Conservation (phyloP, 441 rosid genomes). For the Gossypium schwendimanii region DNA sequence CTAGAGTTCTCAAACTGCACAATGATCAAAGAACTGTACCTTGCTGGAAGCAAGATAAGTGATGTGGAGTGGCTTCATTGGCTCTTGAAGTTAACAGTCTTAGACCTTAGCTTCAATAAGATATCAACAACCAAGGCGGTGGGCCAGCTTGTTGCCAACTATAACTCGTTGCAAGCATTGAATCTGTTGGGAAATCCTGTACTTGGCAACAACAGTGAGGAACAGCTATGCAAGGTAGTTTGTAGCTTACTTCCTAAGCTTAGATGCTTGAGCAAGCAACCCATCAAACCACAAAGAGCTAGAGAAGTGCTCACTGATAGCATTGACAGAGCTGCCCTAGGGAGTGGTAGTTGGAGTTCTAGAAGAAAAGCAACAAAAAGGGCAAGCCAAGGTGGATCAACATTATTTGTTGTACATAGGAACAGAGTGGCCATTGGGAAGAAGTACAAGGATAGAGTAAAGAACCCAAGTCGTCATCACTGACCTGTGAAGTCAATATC, state of each 20-base stretch:
- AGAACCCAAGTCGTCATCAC: slow-evolving; percentile 29
- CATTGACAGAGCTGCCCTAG: slow-evolving; percentile 68
- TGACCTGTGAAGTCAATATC: slow-evolving; percentile 19
- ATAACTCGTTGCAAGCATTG: slow-evolving; percentile 66
- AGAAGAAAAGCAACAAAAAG: slow-evolving; percentile 33
- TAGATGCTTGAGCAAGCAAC: slow-evolving; percentile 72
- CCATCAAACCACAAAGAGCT: slow-evolving; percentile 63
- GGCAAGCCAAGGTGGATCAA: slow-evolving; percentile 25
- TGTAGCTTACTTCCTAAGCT: slow-evolving; percentile 76
- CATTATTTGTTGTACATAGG: slow-evolving; percentile 25
- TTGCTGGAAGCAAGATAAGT: slow-evolving; percentile 83
- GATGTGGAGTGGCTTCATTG: slow-evolving; percentile 79
- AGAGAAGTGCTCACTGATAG: slow-evolving; percentile 57
- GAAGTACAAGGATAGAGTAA: slow-evolving; percentile 33
- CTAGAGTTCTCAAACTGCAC: slow-evolving; percentile 80
- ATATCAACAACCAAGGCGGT: slow-evolving; percentile 71
- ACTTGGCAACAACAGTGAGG: slow-evolving; percentile 64
- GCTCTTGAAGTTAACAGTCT: slow-evolving; percentile 68
- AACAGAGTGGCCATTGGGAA: slow-evolving; percentile 19
- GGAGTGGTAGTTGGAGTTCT: slow-evolving; percentile 30
- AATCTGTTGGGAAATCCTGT: slow-evolving; percentile 80
- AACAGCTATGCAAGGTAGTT: slow-evolving; percentile 68
- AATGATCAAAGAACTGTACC: slow-evolving; percentile 74
- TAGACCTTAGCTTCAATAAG: slow-evolving; percentile 92
- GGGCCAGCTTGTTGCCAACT: slow-evolving; percentile 89